These are phyloP conservation scores for Lyophyllum atratum DNA, from an alignment of 768 basidiomycete genomes.

Conservation along the genomic window DNA sequence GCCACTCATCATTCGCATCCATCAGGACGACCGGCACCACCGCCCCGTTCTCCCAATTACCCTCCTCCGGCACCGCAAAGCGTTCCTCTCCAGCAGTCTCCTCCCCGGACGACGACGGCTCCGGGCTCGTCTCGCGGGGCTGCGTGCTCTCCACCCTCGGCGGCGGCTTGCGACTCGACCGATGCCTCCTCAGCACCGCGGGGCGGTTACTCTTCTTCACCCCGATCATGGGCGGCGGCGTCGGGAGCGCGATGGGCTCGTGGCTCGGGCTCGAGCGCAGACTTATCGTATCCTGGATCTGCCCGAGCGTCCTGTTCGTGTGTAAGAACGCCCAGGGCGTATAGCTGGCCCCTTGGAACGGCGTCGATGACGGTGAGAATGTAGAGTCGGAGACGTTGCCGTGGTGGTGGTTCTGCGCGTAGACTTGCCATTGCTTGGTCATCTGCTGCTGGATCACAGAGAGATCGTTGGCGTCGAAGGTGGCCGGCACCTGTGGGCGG, in stretches of 20 bases:
- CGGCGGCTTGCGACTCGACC: constrained; percentile 55
- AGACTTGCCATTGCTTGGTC: constrained; percentile 78
- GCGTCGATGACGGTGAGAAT: constrained; percentile 74
- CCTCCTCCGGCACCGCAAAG: constrained; percentile 41
- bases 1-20: constrained; percentile 62
- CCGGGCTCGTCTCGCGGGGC: constrained; percentile 79
- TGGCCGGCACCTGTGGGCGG: constrained; percentile 30
- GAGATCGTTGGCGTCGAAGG: constrained; percentile 44
- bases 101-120: constrained; percentile 74
- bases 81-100: constrained; percentile 73
- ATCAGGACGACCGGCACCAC: constrained; percentile 18
- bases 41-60: constrained; percentile 34
- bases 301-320: constrained; percentile 48
- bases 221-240: constrained; percentile 47
- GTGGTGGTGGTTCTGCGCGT: constrained; percentile 66
- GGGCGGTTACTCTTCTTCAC: constrained; percentile 36
- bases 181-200: constrained; percentile 24
- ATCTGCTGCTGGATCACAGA: constrained; percentile 65
- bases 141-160: constrained; percentile 83
- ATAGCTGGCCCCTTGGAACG: constrained; percentile 64
- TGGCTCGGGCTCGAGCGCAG: constrained; percentile 74
- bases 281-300: constrained; percentile 53
- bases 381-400: constrained; percentile 69
- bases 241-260: constrained; percentile 60
- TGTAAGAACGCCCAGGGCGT: constrained; percentile 78